Percentiles rank a stretch among this genome's conserved stretches.
Evolutionary conservation across 495 filamentous ascomycete genomes (phyloP).

Genomic region (Penicillium canariense): DNA sequence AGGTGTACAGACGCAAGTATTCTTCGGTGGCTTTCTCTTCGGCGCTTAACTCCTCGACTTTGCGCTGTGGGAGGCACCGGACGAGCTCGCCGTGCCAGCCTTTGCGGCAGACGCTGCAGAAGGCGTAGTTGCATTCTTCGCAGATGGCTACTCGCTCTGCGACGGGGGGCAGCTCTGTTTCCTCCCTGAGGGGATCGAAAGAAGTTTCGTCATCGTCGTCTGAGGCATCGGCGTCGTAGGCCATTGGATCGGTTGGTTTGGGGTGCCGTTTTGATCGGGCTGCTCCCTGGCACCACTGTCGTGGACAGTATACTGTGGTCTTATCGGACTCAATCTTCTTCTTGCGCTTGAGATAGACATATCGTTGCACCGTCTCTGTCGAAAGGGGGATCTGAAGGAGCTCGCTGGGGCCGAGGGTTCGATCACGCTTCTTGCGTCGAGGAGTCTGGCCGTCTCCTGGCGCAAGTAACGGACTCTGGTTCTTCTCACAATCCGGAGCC

Average conservation of each 20-base stretch:
- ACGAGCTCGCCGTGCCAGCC: slow-evolving; percentile 88
- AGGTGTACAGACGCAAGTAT: slow-evolving; percentile 76
- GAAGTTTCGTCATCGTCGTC: slow-evolving; percentile 37
- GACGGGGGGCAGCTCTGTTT: slow-evolving; percentile 42
- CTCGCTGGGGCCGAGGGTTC: slow-evolving; percentile 79
- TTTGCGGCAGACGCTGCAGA: slow-evolving; percentile 71
- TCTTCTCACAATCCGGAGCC: slow-evolving; percentile 69
- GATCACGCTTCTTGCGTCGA: slow-evolving; percentile 50
- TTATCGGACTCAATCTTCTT: slow-evolving; percentile 86
- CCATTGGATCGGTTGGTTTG: slow-evolving; percentile 56
- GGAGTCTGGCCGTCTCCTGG: slow-evolving; percentile 20
- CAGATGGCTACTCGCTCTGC: slow-evolving; percentile 75
- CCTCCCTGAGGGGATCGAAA: slow-evolving; percentile 37
- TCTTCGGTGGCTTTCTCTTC: slow-evolving; percentile 84
- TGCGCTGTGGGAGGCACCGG: slow-evolving; percentile 57
- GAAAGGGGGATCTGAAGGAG: slow-evolving; percentile 80
- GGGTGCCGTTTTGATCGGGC: slow-evolving; percentile 76
- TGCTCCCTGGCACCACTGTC: slow-evolving; percentile 92
- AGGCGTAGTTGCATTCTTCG: slow-evolving; percentile 87
- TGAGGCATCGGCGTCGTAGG: slow-evolving; percentile 48
- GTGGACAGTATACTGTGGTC: slow-evolving; percentile 89
- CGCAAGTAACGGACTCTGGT: slow-evolving; percentile 31
- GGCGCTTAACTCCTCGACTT: slow-evolving; percentile 60
- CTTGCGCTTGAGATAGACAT: slow-evolving; percentile 86
- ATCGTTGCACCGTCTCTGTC: slow-evolving; percentile 73